phyloP scores from a whole-genome alignment of 148 eudicot species.

The Camellia granthamiana region DNA sequence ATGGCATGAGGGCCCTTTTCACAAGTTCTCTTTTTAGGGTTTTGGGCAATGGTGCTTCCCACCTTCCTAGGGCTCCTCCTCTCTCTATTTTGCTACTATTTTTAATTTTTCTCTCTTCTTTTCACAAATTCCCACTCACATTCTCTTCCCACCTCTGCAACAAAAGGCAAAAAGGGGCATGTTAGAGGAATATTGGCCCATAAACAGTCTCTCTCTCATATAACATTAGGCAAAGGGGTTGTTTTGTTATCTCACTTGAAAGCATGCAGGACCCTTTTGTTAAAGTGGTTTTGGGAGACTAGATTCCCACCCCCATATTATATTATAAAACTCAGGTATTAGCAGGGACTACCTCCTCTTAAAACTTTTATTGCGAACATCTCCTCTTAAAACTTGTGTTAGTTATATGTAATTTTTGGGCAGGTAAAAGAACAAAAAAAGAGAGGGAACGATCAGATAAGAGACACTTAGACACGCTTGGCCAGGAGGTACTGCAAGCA shows the following conservation, averaged over 20 bases:
- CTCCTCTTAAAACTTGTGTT: conserved; percentile 20
- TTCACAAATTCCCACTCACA: conserved; percentile 23
- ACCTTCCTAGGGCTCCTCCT: conserved; percentile 1
- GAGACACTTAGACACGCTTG: no score
- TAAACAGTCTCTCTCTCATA: neutral
- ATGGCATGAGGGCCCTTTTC: conserved; percentile 16
- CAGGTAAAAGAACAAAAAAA: no score
- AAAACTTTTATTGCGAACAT: neutral
- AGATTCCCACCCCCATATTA: conserved; percentile 19
- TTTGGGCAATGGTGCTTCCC: conserved; percentile 24
- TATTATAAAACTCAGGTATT: neutral
- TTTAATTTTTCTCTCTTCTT: conserved; percentile 21
- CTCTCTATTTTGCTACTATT: no score
- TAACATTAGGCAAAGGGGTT: no score
- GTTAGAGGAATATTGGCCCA: conserved; percentile 22
- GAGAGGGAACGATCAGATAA: no score
- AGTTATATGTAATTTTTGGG: neutral
- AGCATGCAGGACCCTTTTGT: conserved; percentile 17
- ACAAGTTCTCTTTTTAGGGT: conserved; percentile 16
- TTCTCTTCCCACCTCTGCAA: neutral
- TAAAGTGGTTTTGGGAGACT: conserved; percentile 21
- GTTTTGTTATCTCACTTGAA: neutral
- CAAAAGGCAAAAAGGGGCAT: neutral
- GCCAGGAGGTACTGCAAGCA: no score
- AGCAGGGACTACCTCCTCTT: conserved; percentile 8